phyloP scores from a whole-genome alignment of 2,329 filamentous ascomycete species.

The Xylaria sp. region DNA sequence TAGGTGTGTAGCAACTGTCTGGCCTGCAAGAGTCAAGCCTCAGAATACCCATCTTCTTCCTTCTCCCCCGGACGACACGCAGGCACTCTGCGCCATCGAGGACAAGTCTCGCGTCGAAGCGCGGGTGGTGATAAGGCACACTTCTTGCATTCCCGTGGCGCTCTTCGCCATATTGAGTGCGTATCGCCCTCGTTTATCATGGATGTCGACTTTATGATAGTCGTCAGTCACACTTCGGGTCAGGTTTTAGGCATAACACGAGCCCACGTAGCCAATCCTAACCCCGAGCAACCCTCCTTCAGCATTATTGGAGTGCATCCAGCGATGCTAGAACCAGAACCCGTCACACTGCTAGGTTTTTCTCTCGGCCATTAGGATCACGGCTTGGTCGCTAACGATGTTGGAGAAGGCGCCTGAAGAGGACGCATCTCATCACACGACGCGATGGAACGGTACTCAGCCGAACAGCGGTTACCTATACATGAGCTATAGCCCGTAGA shows the following conservation, averaged over 20 bases:
- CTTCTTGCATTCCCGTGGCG: constrained; percentile 26
- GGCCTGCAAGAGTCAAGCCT: constrained; percentile 9
- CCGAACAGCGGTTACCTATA: not conserved
- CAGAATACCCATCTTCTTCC: not conserved
- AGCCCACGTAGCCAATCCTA: constrained; percentile 17
- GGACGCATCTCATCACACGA: constrained; percentile 9
- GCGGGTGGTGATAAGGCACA: constrained; percentile 22
- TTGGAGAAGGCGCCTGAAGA: constrained; percentile 14
- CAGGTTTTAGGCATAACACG: constrained; percentile 1
- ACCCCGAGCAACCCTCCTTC: constrained; percentile 20
- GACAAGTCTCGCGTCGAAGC: constrained; percentile 3
- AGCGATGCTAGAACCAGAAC: constrained; percentile 3
- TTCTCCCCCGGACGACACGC: not conserved
- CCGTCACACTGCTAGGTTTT: constrained; percentile 6
- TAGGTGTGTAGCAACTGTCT: constrained; percentile 12
- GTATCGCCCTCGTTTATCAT: constrained; percentile 6
- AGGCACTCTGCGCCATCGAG: constrained; percentile 3
- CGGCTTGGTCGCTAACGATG: not conserved
- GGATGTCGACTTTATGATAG: not conserved
- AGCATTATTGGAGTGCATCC: constrained; percentile 5
- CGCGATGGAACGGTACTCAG: not conserved
- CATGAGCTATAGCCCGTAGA: no score
- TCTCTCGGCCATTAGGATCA: constrained; percentile 14
- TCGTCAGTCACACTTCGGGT: constrained; percentile 5
- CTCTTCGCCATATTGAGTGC: constrained; percentile 15